phyloP scores from a whole-genome alignment of 2,329 filamentous ascomycete genomes.

The Diaporthe sp. region DNA sequence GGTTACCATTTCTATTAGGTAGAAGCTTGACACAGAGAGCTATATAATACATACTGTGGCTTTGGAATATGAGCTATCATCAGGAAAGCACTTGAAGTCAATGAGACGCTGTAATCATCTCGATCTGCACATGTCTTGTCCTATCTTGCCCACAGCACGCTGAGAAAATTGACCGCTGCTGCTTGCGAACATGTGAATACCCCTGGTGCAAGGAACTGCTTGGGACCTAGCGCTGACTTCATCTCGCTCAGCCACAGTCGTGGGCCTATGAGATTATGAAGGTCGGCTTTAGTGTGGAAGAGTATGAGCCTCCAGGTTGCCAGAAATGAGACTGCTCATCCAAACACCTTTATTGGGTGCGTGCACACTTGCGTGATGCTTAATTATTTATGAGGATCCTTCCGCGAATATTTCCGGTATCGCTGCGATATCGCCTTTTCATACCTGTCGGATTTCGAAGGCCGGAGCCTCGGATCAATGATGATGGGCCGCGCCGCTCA shows the following conservation, averaged over 20 bases:
- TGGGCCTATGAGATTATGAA: slow-evolving; percentile 16
- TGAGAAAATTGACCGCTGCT: neutral
- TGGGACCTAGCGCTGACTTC: neutral
- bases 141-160: neutral
- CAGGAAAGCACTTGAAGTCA: neutral
- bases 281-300: neutral
- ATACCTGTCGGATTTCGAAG: neutral
- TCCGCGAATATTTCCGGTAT: neutral
- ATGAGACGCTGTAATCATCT: neutral
- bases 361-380: neutral
- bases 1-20: too few species aligned
- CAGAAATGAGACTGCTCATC: neutral
- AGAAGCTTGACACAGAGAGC: too few species aligned
- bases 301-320: neutral
- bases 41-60: too few species aligned
- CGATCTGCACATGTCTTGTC: neutral
- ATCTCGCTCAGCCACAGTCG: slow-evolving; percentile 17
- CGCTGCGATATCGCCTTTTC: neutral
- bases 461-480: neutral
- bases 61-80: neutral
- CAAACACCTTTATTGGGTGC: neutral
- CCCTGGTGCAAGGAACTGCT: neutral
- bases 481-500: neutral
- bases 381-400: neutral
- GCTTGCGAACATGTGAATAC: neutral